A percentile compares a stretch with the other conserved stretches of the same genome.
phyloP scores from a whole-genome alignment of 495 filamentous ascomycete genomes.

The Lophiostoma macrostomum region DNA sequence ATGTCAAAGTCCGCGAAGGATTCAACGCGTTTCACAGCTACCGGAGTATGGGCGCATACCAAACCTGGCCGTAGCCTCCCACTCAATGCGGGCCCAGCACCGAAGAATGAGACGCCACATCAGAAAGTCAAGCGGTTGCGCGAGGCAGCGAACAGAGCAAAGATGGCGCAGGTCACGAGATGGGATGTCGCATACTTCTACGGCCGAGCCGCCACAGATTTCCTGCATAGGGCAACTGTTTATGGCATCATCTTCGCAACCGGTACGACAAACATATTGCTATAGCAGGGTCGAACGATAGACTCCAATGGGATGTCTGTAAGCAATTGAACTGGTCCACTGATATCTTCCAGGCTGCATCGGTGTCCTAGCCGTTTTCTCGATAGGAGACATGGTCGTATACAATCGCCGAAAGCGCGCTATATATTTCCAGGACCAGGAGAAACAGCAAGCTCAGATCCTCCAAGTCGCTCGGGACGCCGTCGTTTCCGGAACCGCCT shows the following conservation, averaged over 20 bases:
- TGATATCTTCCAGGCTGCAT: slow-evolving; percentile 42
- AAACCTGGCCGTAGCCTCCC: slow-evolving; percentile 47
- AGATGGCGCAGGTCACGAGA: slow-evolving; percentile 58
- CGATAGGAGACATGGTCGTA: slow-evolving; percentile 78
- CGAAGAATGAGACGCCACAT: slow-evolving; percentile 70
- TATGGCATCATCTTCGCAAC: slow-evolving; percentile 73
- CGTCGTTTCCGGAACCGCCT: slow-evolving; percentile 26
- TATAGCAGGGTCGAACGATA: too few species aligned
- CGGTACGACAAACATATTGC: slow-evolving; percentile 51
- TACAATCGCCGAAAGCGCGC: slow-evolving; percentile 69
- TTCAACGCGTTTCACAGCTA: slow-evolving; percentile 93
- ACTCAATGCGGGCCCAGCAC: slow-evolving; percentile 37
- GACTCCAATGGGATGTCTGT: too few species aligned
- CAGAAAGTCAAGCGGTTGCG: slow-evolving; percentile 86
- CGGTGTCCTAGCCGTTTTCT: slow-evolving; percentile 71
- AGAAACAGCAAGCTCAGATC: slow-evolving; percentile 32
- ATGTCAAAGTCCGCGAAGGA: slow-evolving; percentile 88
- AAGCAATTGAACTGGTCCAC: background rate
- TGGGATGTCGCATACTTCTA: slow-evolving; percentile 54
- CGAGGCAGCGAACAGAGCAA: slow-evolving; percentile 69
- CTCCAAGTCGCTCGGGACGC: slow-evolving; percentile 34
- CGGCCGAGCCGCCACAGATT: slow-evolving; percentile 74
- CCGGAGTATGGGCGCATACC: slow-evolving; percentile 79
- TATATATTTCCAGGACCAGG: slow-evolving; percentile 37
- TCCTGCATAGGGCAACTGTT: slow-evolving; percentile 74